Evolutionary conservation across 371 early-diverging fungal genomes (phyloP).

Genomic region (Saksenaea vasiformis): DNA sequence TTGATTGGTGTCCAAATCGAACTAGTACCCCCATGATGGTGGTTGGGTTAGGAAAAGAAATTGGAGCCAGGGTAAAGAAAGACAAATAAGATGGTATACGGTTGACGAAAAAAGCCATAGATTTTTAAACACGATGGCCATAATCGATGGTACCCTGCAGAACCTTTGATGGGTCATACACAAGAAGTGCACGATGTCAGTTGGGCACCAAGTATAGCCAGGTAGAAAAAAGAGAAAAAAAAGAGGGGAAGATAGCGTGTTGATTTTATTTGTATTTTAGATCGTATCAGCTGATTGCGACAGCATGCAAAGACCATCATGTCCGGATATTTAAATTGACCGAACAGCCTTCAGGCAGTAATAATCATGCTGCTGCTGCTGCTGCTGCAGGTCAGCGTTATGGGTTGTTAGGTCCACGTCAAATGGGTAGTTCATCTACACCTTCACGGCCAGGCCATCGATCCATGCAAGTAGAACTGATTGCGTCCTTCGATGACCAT

Average conservation of each 20-base stretch:
- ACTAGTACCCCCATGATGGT: conserved; percentile 82
- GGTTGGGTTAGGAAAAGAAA: conserved; percentile 85
- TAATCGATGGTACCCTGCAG: conserved; percentile 69
- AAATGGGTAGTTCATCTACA: neutral
- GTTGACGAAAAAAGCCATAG: conserved; percentile 17
- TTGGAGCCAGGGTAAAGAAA: conserved; percentile 65
- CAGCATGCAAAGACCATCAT: conserved; percentile 83
- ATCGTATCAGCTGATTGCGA: conserved; percentile 90
- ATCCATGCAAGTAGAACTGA: conserved; percentile 53
- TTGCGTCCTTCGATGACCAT: conserved; percentile 72
- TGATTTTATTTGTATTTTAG: conserved; percentile 32
- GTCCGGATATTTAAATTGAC: conserved; percentile 86
- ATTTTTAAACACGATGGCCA: conserved; percentile 64
- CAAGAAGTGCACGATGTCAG: conserved; percentile 79
- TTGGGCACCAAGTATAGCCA: conserved; percentile 89
- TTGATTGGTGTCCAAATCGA: conserved; percentile 90
- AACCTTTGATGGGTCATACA: conserved; percentile 67
- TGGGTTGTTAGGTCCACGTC: conserved; percentile 8
- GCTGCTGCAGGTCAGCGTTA: conserved; percentile 15
- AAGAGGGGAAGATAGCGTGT: neutral
- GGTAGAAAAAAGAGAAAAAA: conserved; percentile 30
- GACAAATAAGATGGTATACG: neutral
- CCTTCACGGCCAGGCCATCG: conserved; percentile 13
- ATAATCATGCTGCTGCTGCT: conserved; percentile 8
- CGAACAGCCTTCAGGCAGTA: conserved; percentile 33